Conservation (phyloP, 1,139 yeast genomes). For the Tardiomyces depauwii region DNA sequence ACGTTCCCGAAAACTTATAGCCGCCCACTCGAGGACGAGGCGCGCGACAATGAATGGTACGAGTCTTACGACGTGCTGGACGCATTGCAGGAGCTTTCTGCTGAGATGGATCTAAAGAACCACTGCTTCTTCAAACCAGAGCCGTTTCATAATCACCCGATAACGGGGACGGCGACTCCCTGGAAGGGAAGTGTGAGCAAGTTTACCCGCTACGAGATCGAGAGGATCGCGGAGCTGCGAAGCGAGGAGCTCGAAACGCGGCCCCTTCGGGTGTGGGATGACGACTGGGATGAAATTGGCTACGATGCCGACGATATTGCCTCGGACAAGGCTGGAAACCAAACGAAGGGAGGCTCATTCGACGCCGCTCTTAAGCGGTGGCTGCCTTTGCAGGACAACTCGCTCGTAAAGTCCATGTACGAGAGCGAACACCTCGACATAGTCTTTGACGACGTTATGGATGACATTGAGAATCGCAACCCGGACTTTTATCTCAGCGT, state of each 20-base stretch:
- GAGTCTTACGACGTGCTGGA: neutral
- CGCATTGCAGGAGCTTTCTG: neutral
- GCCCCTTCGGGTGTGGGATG: too few relatives aligned
- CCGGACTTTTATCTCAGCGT: neutral
- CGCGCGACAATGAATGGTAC: too few relatives aligned
- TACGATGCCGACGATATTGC: too few relatives aligned
- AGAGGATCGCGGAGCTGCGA: too few relatives aligned
- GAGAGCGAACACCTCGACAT: neutral
- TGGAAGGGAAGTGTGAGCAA: constrained; percentile 1
- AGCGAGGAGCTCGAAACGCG: too few relatives aligned
- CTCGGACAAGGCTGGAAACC: too few relatives aligned
- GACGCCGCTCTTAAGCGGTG: neutral
- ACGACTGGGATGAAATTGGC: too few relatives aligned
- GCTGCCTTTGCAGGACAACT: neutral
- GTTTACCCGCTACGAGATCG: neutral
- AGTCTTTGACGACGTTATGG: neutral
- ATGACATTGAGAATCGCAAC: neutral
- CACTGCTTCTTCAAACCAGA: constrained; percentile 4
- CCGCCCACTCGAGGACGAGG: too few relatives aligned
- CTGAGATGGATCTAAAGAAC: constrained; percentile 6
- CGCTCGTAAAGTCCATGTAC: neutral
- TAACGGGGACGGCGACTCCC: neutral
- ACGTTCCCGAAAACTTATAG: too few relatives aligned
- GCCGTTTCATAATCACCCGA: constrained; percentile 1
- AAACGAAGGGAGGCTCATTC: neutral